phyloP scores from a whole-genome alignment of 805 yeast species.

The Nakazawaea ambrosiae region DNA sequence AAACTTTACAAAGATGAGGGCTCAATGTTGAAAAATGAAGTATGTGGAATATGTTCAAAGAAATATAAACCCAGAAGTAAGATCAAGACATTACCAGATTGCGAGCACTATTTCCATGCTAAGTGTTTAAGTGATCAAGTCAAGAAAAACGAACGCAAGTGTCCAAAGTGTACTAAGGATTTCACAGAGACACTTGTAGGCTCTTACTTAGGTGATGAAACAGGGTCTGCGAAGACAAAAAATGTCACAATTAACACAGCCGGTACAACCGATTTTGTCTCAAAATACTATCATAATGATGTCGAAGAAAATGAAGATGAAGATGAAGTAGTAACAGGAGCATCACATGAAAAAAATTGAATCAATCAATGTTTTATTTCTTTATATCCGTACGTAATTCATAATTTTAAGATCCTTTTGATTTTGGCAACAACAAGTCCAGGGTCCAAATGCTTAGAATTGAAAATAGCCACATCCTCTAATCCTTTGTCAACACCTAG shows the following conservation, averaged over 20 bases:
- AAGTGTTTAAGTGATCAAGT: slow-evolving; percentile 3
- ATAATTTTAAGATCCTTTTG: slow-evolving; percentile 5
- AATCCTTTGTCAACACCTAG: slow-evolving; percentile 38
- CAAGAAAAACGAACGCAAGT: slow-evolving; percentile 1
- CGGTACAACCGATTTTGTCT: slow-evolving; percentile 4
- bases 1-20: slow-evolving; percentile 3
- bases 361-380: too few relatives aligned
- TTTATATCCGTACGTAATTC: too few relatives aligned
- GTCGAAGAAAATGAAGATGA: not conserved
- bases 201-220: not conserved
- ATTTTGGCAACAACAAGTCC: not conserved
- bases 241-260: slow-evolving; percentile 1
- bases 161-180: slow-evolving; percentile 3
- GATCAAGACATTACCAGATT: slow-evolving; percentile 3
- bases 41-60: slow-evolving; percentile 5
- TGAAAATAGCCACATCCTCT: slow-evolving; percentile 45
- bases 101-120: slow-evolving; percentile 7
- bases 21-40: not conserved
- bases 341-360: too few relatives aligned
- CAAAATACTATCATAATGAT: slow-evolving; percentile 1
- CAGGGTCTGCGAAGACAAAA: not conserved
- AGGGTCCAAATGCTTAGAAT: slow-evolving; percentile 24
- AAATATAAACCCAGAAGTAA: slow-evolving; percentile 2
- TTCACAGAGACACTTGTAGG: slow-evolving; percentile 7
- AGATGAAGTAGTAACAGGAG: not conserved